Evolutionary conservation across 164 flowering plant genomes (phyloP), one percentile per base, ranked within the genome.

Genomic region (Cinnamomum chago): DNA sequence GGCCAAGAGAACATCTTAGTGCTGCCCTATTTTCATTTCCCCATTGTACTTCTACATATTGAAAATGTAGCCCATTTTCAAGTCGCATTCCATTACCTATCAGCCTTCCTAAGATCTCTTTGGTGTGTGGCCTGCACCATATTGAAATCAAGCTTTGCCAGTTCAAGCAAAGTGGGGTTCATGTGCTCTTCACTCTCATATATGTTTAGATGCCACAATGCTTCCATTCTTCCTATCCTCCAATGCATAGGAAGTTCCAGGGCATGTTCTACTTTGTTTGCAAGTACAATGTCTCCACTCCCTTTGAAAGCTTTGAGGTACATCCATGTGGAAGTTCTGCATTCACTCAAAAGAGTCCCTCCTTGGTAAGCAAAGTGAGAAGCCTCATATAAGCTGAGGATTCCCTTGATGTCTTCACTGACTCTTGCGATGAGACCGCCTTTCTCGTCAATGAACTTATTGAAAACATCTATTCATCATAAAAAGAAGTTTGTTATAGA

Each of bases 181-280:
- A n/a, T 70, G 27, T 70, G 12, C 55, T 70, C 50, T 15, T 7
- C 10, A 14, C 76, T 67, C 62, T 35, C 62, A 28, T 65, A 76
- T 67, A 68, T 20, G 0, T 10, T 47, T 13, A 80, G 73, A 28
- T 81, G 70, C 75, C 70, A 35, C 70, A 72, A 80, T 18, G 73
- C 76, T 62, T 18, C 77, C 65, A 85, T 75, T 64, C 78, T 83
- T 65, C 86, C 65, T 35, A 82, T 65, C 76, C 85, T 87, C 75
- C 79, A 85, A 76, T 86, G 88, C 58, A 66, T 75, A 27, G 90
- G 90, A 69, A 80, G 68, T 14, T 65, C 58, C 27, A 88, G 67
- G 20, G 85, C 82, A 15, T 74, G 55, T 15, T 17, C 40, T 2
- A 85, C 77, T 7, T 74, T 27, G 40, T 12, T 67, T 20, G 81